Base-by-base conservation (phyloP, 768 basidiomycete species). In the Chalciporus piperatus region DNA sequence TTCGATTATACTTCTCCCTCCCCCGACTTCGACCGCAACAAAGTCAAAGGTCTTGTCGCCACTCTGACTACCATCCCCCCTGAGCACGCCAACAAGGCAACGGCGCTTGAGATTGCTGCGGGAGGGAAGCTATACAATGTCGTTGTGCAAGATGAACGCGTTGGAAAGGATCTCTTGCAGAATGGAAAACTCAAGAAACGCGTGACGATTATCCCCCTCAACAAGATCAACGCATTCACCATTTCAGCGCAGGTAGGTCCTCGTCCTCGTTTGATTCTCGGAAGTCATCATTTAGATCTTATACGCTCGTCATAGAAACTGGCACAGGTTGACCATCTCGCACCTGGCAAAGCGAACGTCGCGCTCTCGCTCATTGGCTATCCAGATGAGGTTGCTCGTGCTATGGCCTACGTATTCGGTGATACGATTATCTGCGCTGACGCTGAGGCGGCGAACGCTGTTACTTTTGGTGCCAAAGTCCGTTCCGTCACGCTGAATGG, bases 331-430 rank as follows among this genome's bases (percentile, higher is more conserved):
- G 74, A 84, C 10, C 74, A 77, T 23, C 66, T 94, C 19, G 89
- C 90, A 7, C 84, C 83, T 0, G 87, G 85, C 47, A 92, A 90
- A 68, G 94, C 89, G 1, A 81, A 84, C 48, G 79, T 87, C 16
- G 97, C 97, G 0, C 78, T 98, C n/a, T 89, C 90, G 14, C 81
- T 98, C 6, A 84, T 98, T 37, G 84, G 86, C 1, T 96, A 91
- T 68, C 74, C 83, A 12, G 70, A 83, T 3, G 90, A 94, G 41
- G 87, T 98, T 28, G 77, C 84, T 4, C 85, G 83, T 27, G 97
- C 97, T 16, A 93, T 98, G 81, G 76, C 85, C 12, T 98, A 85
- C 70, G 95, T 98, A 17, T 99, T 98, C 68, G 87, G 89, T 50
- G 87, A 94, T 66, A 92, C 90, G 3, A 78, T 98, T 54, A 85